Percentiles rank a stretch among this genome's conserved stretches.
These are phyloP conservation scores for Colletotrichum lindemuthianum DNA, from an alignment of 2,329 filamentous ascomycete species.

Conservation along the genomic window DNA sequence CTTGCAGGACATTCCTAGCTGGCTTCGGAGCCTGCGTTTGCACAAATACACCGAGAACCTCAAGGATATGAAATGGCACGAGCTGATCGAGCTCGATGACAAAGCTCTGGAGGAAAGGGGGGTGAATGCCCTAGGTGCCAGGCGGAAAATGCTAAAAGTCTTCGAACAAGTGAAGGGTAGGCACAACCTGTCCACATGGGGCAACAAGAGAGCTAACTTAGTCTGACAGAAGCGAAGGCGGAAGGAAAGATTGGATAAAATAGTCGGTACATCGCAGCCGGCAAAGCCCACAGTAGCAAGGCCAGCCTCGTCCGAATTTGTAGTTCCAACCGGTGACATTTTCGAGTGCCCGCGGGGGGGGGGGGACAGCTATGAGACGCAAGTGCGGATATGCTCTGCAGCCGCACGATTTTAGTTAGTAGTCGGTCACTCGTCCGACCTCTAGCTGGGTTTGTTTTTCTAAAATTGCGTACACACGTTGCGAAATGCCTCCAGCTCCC, in stretches of 20 bases:
- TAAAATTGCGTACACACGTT: no score
- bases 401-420: no score
- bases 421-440: no score
- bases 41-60: constrained; percentile 99
- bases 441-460: no score
- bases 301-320: no score
- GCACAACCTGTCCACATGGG: constrained; percentile 33
- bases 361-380: no score
- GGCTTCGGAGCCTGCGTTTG: constrained; percentile 91
- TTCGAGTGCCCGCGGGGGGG: no score
- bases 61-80: constrained; percentile 97
- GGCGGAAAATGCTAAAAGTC: constrained; percentile 98
- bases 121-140: constrained; percentile 92
- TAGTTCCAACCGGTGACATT: no score
- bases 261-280: neutral
- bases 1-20: constrained; percentile 93
- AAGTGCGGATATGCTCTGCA: no score
- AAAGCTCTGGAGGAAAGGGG: constrained; percentile 91
- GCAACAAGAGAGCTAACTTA: neutral
- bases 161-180: constrained; percentile 93
- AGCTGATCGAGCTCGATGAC: constrained; percentile 91
- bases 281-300: no score
- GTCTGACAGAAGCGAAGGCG: constrained; percentile 50
- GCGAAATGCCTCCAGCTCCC: no score
- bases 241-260: constrained; percentile 73